Conservation (phyloP, 331 rosid genomes). For the Quercus lobata region DNA sequence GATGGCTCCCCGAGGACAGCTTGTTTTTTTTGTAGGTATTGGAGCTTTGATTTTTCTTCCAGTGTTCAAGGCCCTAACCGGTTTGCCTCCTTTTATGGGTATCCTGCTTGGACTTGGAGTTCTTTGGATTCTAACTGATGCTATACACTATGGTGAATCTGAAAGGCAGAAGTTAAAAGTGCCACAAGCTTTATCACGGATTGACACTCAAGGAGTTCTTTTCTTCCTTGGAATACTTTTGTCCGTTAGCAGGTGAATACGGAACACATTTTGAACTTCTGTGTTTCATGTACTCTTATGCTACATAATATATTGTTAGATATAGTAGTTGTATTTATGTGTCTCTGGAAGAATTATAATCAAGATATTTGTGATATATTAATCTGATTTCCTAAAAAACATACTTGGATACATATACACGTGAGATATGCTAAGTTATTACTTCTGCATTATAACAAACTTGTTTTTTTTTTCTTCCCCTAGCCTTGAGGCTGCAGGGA, state of each 20-base stretch:
- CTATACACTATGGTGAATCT: slow-evolving; percentile 92
- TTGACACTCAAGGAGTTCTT: slow-evolving; percentile 89
- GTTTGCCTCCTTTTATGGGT: slow-evolving; percentile 95
- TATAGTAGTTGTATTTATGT: neutral
- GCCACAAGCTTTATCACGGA: slow-evolving; percentile 94
- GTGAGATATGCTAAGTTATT: neutral
- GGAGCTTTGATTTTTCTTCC: slow-evolving; percentile 94
- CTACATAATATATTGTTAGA: neutral
- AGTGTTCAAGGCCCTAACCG: slow-evolving; percentile 81
- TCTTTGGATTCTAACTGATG: slow-evolving; percentile 95
- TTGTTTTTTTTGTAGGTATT: slow-evolving; percentile 78
- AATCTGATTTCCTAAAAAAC: neutral
- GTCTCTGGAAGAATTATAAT: neutral
- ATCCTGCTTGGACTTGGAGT: slow-evolving; percentile 92
- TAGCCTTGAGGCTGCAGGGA: slow-evolving; percentile 90
- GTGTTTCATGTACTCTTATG: neutral
- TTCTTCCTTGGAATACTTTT: slow-evolving; percentile 94
- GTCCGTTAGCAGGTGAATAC: slow-evolving; percentile 82
- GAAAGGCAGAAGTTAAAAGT: slow-evolving; percentile 87
- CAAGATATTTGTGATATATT: neutral
- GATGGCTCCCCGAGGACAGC: slow-evolving; percentile 92
- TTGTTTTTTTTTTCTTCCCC: neutral
- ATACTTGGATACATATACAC: neutral
- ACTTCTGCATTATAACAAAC: slow-evolving; percentile 19
- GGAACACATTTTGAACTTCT: neutral